Evolutionary conservation across 2,329 filamentous ascomycete genomes (phyloP).

Genomic region (Ophiostoma pallidulum): DNA sequence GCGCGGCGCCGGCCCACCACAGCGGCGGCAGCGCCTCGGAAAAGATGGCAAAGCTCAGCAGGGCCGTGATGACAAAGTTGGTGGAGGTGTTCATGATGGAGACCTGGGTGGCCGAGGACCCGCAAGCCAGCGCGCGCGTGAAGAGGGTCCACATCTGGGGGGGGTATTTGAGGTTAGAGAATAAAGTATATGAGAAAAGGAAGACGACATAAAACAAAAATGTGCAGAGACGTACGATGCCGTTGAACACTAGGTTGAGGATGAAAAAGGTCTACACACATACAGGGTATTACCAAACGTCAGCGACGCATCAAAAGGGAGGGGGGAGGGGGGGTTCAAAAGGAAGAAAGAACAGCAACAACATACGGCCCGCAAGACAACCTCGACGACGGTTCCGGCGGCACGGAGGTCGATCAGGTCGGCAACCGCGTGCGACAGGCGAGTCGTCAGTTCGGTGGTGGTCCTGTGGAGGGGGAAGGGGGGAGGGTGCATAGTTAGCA

Average conservation of each 20-base stretch:
- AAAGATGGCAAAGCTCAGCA: slow-evolving; percentile 63
- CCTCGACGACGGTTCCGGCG: slow-evolving; percentile 35
- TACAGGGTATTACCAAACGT: no score
- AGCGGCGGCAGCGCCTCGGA: slow-evolving; percentile 59
- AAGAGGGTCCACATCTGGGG: slow-evolving; percentile 71
- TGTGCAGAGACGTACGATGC: no score
- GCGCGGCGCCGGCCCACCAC: slow-evolving; percentile 66
- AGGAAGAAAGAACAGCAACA: not conserved
- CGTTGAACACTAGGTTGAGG: slow-evolving; percentile 67
- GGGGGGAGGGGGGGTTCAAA: not conserved
- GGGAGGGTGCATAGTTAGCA: no score
- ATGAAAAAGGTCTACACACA: slow-evolving; percentile 59
- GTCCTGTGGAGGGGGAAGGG: slow-evolving; percentile 35
- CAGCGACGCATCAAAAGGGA: not conserved
- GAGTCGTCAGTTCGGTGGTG: slow-evolving; percentile 45
- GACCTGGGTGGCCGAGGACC: slow-evolving; percentile 68
- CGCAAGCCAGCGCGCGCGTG: slow-evolving; percentile 64
- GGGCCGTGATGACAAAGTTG: slow-evolving; percentile 70
- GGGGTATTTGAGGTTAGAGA: slow-evolving; percentile 4
- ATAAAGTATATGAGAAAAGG: not conserved
- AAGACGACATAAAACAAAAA: not conserved
- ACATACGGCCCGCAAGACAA: slow-evolving; percentile 40
- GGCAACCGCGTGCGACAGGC: slow-evolving; percentile 37
- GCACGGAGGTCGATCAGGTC: slow-evolving; percentile 33
- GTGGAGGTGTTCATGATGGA: slow-evolving; percentile 74